A percentile compares a stretch with the other conserved stretches of the same genome.
Conservation (phyloP, 75 land plant species). For the Cupressus sempervirens region DNA sequence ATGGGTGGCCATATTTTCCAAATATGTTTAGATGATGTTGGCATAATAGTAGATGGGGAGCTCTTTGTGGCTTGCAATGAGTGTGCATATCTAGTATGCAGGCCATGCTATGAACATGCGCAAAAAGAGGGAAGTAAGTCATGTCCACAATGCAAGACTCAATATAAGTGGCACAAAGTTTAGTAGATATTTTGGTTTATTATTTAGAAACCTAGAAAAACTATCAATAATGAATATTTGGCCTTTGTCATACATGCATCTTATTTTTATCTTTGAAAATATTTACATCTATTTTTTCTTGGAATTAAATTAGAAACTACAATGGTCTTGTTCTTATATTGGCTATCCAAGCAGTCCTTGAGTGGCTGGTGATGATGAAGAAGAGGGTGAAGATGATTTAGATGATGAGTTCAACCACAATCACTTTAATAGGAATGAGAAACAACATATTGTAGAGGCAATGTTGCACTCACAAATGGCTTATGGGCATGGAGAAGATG, state of each 20-base stretch:
- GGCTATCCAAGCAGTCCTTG: slow-evolving; percentile 17
- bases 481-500: slow-evolving; percentile 30
- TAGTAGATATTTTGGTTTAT: slow-evolving; percentile 1
- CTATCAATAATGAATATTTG: neutral
- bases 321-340: slow-evolving; percentile 5
- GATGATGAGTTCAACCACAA: slow-evolving; percentile 19
- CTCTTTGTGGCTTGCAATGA: slow-evolving; percentile 72
- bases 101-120: slow-evolving; percentile 87
- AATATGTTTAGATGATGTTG: slow-evolving; percentile 73
- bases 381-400: slow-evolving; percentile 22
- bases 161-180: slow-evolving; percentile 79
- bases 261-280: neutral
- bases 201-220: neutral
- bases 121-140: slow-evolving; percentile 75
- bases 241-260: neutral
- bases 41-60: slow-evolving; percentile 50
- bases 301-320: neutral
- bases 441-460: slow-evolving; percentile 63
- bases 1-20: slow-evolving; percentile 57
- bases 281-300: neutral
- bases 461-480: slow-evolving; percentile 44
- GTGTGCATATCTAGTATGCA: slow-evolving; percentile 75
- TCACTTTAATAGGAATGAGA: slow-evolving; percentile 19
- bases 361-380: slow-evolving; percentile 28
- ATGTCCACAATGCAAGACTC: slow-evolving; percentile 82